These are phyloP conservation scores for Mucor circinelloides DNA, from an alignment of 371 early-diverging fungal genomes.

Conservation along the genomic window DNA sequence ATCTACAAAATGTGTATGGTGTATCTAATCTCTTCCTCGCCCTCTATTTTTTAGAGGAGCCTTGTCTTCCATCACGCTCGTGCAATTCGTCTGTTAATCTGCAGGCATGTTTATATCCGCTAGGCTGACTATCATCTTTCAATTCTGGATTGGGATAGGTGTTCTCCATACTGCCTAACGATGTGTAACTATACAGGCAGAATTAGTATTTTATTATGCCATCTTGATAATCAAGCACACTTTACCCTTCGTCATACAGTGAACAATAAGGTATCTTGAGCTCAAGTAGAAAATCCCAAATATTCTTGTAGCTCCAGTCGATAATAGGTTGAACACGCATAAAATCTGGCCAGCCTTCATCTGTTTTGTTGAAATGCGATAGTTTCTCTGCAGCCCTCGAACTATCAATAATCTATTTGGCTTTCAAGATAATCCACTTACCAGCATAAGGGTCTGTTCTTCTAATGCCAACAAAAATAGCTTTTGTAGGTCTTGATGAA, in stretches of 20 bases:
- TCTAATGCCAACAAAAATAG: constrained; percentile 91
- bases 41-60: constrained; percentile 32
- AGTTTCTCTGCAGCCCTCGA: constrained; percentile 52
- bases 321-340: constrained; percentile 94
- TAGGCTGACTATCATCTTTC: constrained; percentile 11
- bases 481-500: constrained; percentile 62
- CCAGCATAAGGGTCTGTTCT: constrained; percentile 90
- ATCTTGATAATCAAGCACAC: constrained; percentile 86
- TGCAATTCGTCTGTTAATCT: constrained; percentile 64
- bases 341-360: constrained; percentile 89
- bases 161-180: constrained; percentile 84
- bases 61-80: constrained; percentile 78
- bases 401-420: not conserved
- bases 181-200: constrained; percentile 79
- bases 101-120: constrained; percentile 75
- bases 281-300: constrained; percentile 81
- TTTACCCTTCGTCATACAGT: constrained; percentile 88
- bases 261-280: constrained; percentile 86
- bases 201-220: constrained; percentile 77
- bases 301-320: constrained; percentile 85
- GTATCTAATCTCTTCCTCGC: not conserved
- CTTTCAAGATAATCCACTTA: constrained; percentile 25
- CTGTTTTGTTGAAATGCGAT: constrained; percentile 76
- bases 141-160: constrained; percentile 86
- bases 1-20: not conserved